These are phyloP conservation scores for Ophiosphaerella korrae DNA, from an alignment of 2,329 filamentous ascomycete genomes.

Conservation along the genomic window DNA sequence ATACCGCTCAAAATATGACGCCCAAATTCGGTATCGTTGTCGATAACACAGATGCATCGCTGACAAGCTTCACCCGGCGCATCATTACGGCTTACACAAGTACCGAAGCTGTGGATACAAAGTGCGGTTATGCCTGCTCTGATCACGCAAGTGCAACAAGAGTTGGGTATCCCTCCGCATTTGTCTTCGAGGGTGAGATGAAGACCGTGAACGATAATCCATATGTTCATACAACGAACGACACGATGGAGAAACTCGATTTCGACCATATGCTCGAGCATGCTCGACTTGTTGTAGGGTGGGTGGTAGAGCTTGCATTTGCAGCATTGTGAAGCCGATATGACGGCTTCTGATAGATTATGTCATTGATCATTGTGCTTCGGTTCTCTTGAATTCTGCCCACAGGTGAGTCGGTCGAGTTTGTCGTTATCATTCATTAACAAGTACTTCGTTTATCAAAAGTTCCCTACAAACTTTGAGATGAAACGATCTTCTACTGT, in stretches of 20 bases:
- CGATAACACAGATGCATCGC: conserved; percentile 78
- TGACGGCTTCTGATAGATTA: neutral
- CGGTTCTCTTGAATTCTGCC: too few relatives aligned
- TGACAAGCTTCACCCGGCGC: conserved; percentile 87
- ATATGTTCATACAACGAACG: conserved; percentile 71
- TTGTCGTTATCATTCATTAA: too few relatives aligned
- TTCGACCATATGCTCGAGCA: conserved; percentile 93
- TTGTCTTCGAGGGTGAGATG: conserved; percentile 75
- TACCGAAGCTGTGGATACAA: conserved; percentile 82
- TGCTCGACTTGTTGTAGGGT: conserved; percentile 77
- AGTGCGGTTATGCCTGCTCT: conserved; percentile 83
- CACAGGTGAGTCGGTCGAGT: too few relatives aligned
- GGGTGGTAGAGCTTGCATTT: conserved; percentile 82
- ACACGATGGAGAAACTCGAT: conserved; percentile 70
- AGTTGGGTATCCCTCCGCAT: conserved; percentile 73
- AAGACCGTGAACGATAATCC: conserved; percentile 56
- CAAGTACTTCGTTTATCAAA: too few relatives aligned
- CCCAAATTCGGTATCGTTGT: conserved; percentile 90
- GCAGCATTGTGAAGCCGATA: conserved; percentile 62
- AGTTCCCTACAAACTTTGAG: too few relatives aligned
- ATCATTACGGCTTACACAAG: conserved; percentile 84
- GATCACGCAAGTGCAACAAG: conserved; percentile 74
- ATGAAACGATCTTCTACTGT: too few relatives aligned
- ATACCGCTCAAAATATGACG: conserved; percentile 77
- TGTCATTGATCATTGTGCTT: too few relatives aligned